Evolutionary conservation across 148 eudicot species (phyloP).

Genomic region (Rhododendron mucronatum): DNA sequence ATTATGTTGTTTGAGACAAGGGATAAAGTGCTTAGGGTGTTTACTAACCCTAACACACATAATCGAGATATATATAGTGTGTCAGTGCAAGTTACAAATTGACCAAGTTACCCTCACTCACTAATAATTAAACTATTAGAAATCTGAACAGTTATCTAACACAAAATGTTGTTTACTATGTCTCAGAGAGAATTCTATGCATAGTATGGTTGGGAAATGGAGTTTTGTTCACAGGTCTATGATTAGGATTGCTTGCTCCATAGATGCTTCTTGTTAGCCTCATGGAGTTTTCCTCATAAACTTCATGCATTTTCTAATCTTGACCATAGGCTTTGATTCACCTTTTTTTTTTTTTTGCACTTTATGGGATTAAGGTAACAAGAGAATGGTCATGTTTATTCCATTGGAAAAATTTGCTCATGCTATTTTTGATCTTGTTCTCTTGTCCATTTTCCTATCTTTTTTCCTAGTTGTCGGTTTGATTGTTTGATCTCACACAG

Average conservation of each 20-base stretch:
- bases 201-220: neutral
- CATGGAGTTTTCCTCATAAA: neutral
- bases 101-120: neutral
- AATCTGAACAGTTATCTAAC: neutral
- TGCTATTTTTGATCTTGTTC: slow-evolving; percentile 3
- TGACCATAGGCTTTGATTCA: neutral
- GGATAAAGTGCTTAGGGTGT: neutral
- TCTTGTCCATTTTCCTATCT: neutral
- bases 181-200: neutral
- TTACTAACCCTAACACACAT: neutral
- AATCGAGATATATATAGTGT: neutral
- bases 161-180: neutral
- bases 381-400: neutral
- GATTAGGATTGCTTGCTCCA: neutral
- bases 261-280: neutral
- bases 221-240: neutral
- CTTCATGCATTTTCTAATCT: neutral
- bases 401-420: neutral
- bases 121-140: no score
- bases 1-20: neutral
- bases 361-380: neutral
- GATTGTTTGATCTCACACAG: slow-evolving; percentile 32
- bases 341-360: neutral
- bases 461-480: neutral
- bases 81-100: neutral